Evolutionary conservation across 352 stramenopile genomes (phyloP), one percentile per base, ranked within the genome.

Genomic region (Pythium monospermum): DNA sequence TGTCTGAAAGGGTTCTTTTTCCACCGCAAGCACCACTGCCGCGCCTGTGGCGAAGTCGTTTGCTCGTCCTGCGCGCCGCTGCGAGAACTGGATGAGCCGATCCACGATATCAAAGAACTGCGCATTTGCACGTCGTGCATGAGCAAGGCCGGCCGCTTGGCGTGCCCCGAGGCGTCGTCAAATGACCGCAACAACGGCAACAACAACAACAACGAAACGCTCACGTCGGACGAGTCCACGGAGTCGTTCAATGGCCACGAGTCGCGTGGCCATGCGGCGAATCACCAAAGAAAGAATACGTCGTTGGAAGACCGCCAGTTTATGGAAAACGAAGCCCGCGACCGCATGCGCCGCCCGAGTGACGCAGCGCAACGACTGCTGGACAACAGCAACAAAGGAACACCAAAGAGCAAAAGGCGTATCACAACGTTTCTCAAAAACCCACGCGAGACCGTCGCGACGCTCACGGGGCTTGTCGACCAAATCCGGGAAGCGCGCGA

Each of bases 1-100:
- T 91, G 80, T 49, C 44, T 87, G 6, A 75, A 75, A 0, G 73
- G 69, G 4, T 91, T 91, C 57, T 84, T 82, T 44, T 87, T 88
- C 46, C 80, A 73, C 21, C 70, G 77, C 7, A 85, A 85, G 64
- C 77, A 88, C 48, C 77, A 88, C 47, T 88, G 77, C 54, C 63
- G 74, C 32, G 76, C 76, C 4, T 88, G 77, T 54, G 77, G 77
- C 1, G 77, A 88, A 55, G 77, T 88, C 18, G 76, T 88, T 26
- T 91, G 80, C 44, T 83, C 73, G 5, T 74, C 63, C 2, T 91
- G 80, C 48, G 75, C 76, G 3, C 57, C 79, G 28, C 35, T 85
- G 27, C 59, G 75, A 3, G 68, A 84, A 39, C 39, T 91, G 18
- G 80, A 91, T 30, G 73, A 86, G 35, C 75, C 74, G 10, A 85